These are phyloP conservation scores for Vigna angularis DNA, from an alignment of 306 rosid genomes.

Conservation along the genomic window DNA sequence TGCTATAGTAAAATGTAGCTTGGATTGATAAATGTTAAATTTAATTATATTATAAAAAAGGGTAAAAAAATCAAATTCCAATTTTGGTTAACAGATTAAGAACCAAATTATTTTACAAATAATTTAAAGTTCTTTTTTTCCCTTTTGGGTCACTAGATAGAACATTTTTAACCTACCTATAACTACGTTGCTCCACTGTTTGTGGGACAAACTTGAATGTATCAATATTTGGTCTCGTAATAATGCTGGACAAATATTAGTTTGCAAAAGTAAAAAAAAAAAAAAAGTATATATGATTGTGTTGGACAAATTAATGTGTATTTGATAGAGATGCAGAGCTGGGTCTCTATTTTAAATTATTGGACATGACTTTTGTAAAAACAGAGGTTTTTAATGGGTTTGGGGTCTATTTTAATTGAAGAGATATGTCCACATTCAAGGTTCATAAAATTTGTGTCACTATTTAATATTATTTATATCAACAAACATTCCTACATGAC, in stretches of 20 bases:
- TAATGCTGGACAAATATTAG: not conserved
- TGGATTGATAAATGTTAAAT: too few species aligned
- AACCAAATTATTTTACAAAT: too few species aligned
- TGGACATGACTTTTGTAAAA: conserved; percentile 5
- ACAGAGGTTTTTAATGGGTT: not conserved
- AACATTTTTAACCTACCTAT: not conserved
- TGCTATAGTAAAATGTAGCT: too few species aligned
- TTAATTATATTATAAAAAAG: too few species aligned
- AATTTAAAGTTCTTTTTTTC: not conserved
- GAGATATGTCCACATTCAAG: conserved; percentile 18
- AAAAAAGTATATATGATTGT: not conserved
- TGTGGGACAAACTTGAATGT: not conserved
- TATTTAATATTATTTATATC: not conserved
- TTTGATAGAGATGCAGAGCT: not conserved
- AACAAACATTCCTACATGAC: conserved; percentile 1
- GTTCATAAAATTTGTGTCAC: conserved; percentile 4
- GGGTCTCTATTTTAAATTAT: conserved; percentile 4
- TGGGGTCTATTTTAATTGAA: conserved; percentile 19
- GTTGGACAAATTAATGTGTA: not conserved
- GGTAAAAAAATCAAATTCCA: too few species aligned
- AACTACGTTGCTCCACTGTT: not conserved
- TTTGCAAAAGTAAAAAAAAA: not conserved
- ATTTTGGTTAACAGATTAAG: too few species aligned
- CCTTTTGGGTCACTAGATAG: not conserved
- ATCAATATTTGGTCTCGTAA: conserved; percentile 4